Base-by-base conservation (phyloP, 169 alveolate genomes). In the Plasmodium inui region DNA sequence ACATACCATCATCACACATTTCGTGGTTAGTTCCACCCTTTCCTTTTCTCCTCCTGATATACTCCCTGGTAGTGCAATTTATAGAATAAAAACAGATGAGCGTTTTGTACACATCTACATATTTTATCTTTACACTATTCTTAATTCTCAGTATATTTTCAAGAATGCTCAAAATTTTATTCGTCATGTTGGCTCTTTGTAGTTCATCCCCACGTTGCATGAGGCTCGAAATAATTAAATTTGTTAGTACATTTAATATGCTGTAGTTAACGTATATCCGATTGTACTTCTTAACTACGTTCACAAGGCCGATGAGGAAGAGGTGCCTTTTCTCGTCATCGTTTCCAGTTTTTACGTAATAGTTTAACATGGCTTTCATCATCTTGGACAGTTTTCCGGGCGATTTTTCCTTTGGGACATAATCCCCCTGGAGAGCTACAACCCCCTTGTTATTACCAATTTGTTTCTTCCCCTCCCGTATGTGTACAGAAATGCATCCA, bases 251-350 rank as follows among this genome's bases (percentile, higher is more conserved):
- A 44, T 78, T 70, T 39, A 86, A 74, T 30, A 86, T 46, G 41
- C 32, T 28, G 46, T 39, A 76, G 7, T 86, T 57, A 12, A 86
- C 61, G 67, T 53, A 32, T 26, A 86, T 78, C 32, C 70, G 17
- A 19, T 86, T 78, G 57, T 86, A 86, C 44, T 86, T 86, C 44
- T 34, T 86, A 46, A 86, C 17, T 86, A 86, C 50, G 80, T 86
- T 86, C 5, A 44, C 81, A 74, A 86, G 57, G 37, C 86, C 82
- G 3, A 86, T 55, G 30, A 44, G 70, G 67, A 34, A 76, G 5
- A 74, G 30, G 7, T 32, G n/a, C 28, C 81, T 76, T 53, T 26
- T 67, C 76, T 19, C 70, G 0, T 74, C 67, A 37, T 55, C 80
- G 28, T 86, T 86, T 76, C n/a, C 81, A 19, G 30, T 76, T 44